Percentiles rank a stretch among this genome's conserved stretches.
These are phyloP conservation scores for Phytophthora capsici DNA, from an alignment of 352 stramenopile genomes.

Conservation along the genomic window DNA sequence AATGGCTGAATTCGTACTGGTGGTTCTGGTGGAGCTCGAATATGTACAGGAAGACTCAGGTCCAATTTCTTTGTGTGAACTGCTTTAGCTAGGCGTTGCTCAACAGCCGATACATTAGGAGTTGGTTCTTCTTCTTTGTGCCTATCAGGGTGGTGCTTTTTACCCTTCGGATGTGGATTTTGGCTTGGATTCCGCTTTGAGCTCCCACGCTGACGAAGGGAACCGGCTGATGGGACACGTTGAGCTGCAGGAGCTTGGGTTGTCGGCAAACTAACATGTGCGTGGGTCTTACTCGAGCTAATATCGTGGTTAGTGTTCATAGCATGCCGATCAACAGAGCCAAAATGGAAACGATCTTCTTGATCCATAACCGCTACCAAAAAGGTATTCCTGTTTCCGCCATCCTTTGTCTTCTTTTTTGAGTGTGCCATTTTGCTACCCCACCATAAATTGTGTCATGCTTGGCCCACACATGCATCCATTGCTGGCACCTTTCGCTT, in stretches of 20 bases:
- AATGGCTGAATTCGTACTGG: conserved; percentile 10
- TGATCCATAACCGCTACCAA: too few species aligned
- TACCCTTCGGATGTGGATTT: conserved; percentile 17
- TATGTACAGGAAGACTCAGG: conserved; percentile 37
- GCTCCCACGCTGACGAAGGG: conserved; percentile 11
- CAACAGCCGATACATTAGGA: conserved; percentile 15
- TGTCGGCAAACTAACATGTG: not conserved
- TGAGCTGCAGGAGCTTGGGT: conserved; percentile 4
- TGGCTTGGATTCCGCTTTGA: conserved; percentile 22
- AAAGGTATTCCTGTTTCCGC: not conserved
- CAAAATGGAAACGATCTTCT: conserved; percentile 4
- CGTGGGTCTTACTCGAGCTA: not conserved
- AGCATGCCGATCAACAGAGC: not conserved
- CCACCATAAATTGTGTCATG: conserved; percentile 23
- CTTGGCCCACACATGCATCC: not conserved
- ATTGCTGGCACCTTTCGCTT: not conserved
- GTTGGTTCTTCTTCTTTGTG: conserved; percentile 4
- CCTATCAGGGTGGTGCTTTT: conserved; percentile 9
- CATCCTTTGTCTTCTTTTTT: conserved; percentile 4
- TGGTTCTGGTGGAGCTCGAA: not conserved
- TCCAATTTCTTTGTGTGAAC: conserved; percentile 45
- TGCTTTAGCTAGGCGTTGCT: conserved; percentile 37
- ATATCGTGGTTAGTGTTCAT: conserved; percentile 17
- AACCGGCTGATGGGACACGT: conserved; percentile 3
- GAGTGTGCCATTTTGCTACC: conserved; percentile 14